Base-by-base conservation (phyloP, 2,329 filamentous ascomycete genomes). In the Pseudocercospora eumusae region DNA sequence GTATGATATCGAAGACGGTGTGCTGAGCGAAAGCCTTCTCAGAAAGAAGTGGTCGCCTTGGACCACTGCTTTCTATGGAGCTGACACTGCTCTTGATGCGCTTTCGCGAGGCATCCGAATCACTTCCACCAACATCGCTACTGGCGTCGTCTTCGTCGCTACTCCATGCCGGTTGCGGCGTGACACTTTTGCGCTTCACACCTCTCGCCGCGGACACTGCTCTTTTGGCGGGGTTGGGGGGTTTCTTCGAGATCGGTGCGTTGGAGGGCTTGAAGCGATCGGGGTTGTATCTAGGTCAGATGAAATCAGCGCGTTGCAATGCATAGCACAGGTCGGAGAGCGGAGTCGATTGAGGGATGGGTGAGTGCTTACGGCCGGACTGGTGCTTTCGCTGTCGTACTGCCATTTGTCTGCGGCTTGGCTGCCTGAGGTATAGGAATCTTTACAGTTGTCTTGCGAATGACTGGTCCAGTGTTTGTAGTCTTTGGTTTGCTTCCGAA, bases 1-100 rank as follows among this genome's bases (percentile, higher is more conserved):
- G 78, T 53, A 79, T 73, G 25, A 75, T 78, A 1, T 68, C 54
- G 44, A 74, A 68, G 3, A 56, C 74, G 68, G 40, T 69, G 66
- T 59, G 66, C 45, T 58, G 57, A 27, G 52, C 56, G 57, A 72
- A 72, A 4, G 70, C 69, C 20, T 61, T 60, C 27, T 66, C 64
- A 4, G 36, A 63, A 8, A 70, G 56, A 33, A 73, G 27, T 13
- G 57, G 61, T 54, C 70, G 61, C 28, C 66, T 63, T 11, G 69
- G 67, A 11, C 69, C 68, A 50, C 57, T 61, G 53, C 66, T 69
- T 31, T 74, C 72, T 20, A 71, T 65, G 7, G 73, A 75, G 58
- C 70, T 72, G 49, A 72, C 70, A 56, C 73, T 75, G 66, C 73
- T 75, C 67, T 75, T 75, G 50, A 72, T 66, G 18, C 74, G 68